Evolutionary conservation across 148 eudicot species (phyloP), one percentile per base, ranked within the genome.

Genomic region (Vaccinium corymbosum): DNA sequence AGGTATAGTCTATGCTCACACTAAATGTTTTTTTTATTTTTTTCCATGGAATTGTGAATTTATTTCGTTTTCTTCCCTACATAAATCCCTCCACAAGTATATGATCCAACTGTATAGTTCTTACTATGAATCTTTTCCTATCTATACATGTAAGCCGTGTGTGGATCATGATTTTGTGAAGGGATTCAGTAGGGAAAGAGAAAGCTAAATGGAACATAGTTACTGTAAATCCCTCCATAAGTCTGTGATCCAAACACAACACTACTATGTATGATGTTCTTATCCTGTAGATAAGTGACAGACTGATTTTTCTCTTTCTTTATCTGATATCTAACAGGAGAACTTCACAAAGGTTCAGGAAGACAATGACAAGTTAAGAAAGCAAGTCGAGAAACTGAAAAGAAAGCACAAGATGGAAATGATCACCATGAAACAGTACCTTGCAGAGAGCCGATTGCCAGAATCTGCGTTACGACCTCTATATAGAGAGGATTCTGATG

Each of bases 381-480:
- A 81, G 46, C 84, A 85, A 75, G 79, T 95, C 19, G 98, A 95
- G 83, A 95, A 95, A 78, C 88, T 87, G 83, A 97, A 93, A 90
- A 94, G 93, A 84, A 97, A 97, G 84, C 99, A 97, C 93, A 95
- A 97, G 90, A 93, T 92, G 96, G 99, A 97, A 88, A 92, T 97
- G 91, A 85, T 83, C 51, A 93, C 99, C 38, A 94, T 97, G 98
- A 97, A 97, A 85, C 95, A 94, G 82, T 94, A 93, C 88, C 92
- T 97, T 86, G 99, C 95, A 1, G 99, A 91, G 85, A 96, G 99
- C 89, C 86, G 94, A 75, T 82, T 97, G 76, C 99, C 99, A 6
- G 93, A 93, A 86, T 87, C 95, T 83, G 99, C 99, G 61, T 70
- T 97, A 50, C 79, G 89, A 78, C 91, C 90, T 71, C 76, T 93